Conservation (phyloP, 2,329 filamentous ascomycete species). For the Fusarium pilosicola region DNA sequence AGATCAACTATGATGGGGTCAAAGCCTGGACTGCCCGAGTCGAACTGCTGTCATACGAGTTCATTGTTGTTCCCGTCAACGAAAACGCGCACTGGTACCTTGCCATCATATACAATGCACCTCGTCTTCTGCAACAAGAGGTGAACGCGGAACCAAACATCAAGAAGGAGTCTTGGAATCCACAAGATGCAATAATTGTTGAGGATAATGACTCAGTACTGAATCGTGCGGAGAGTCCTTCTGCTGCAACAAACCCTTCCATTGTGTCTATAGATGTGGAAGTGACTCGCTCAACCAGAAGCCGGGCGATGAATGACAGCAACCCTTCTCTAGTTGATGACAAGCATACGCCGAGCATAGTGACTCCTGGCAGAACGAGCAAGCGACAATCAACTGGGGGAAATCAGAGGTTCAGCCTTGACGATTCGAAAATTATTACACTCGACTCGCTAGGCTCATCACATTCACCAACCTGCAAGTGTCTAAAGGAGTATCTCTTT, state of each 20-base stretch:
- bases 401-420: slow-evolving; percentile 51
- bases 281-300: slow-evolving; percentile 4
- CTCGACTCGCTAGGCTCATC: slow-evolving; percentile 82
- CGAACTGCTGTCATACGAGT: slow-evolving; percentile 87
- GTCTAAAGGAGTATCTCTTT: slow-evolving; percentile 79
- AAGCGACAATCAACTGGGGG: slow-evolving; percentile 32
- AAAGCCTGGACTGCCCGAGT: slow-evolving; percentile 87
- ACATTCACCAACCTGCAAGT: slow-evolving; percentile 71
- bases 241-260: slow-evolving; percentile 35
- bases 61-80: slow-evolving; percentile 91
- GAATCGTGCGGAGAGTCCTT: slow-evolving; percentile 19
- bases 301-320: slow-evolving; percentile 6
- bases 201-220: slow-evolving; percentile 18
- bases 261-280: slow-evolving; percentile 41
- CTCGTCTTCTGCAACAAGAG: slow-evolving; percentile 61
- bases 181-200: slow-evolving; percentile 24
- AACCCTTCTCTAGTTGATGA: not conserved
- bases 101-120: slow-evolving; percentile 91
- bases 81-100: slow-evolving; percentile 92
- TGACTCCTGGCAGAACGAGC: slow-evolving; percentile 2
- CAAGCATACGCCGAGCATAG: not conserved
- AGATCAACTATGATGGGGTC: slow-evolving; percentile 86
- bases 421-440: slow-evolving; percentile 79
- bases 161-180: slow-evolving; percentile 8
- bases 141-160: not conserved